phyloP scores from a whole-genome alignment of 352 stramenopile genomes.

The Pythium utonaiense region DNA sequence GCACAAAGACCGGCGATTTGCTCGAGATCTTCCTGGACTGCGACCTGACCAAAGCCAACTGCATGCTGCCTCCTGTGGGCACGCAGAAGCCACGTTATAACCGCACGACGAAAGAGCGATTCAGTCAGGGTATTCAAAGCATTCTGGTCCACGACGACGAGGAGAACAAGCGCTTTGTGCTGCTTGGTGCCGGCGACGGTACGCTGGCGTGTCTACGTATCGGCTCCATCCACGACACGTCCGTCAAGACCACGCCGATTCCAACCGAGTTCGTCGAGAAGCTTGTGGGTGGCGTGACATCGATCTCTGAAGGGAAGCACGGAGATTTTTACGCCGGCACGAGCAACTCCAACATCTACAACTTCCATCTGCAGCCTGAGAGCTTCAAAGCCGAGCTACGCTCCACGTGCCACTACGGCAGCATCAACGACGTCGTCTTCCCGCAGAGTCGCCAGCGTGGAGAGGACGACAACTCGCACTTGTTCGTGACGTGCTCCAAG shows the following conservation, averaged over 20 bases:
- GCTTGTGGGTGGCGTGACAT: slow-evolving; percentile 90
- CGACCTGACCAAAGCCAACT: slow-evolving; percentile 90
- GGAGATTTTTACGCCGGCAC: slow-evolving; percentile 91
- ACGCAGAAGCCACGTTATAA: slow-evolving; percentile 87
- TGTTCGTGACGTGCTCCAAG: slow-evolving; percentile 95
- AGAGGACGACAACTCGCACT: slow-evolving; percentile 82
- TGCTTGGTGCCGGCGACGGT: slow-evolving; percentile 91
- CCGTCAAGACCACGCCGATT: slow-evolving; percentile 74
- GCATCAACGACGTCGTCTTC: slow-evolving; percentile 95
- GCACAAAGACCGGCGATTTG: slow-evolving; percentile 95
- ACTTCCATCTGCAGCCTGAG: slow-evolving; percentile 55
- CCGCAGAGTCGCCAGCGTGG: slow-evolving; percentile 48
- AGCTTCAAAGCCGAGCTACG: slow-evolving; percentile 58
- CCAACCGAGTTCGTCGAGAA: slow-evolving; percentile 65
- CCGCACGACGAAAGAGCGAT: slow-evolving; percentile 89
- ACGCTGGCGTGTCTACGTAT: slow-evolving; percentile 87
- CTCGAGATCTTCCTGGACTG: slow-evolving; percentile 94
- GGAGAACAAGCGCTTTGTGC: slow-evolving; percentile 78
- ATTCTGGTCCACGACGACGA: slow-evolving; percentile 89
- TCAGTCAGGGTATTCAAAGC: slow-evolving; percentile 89
- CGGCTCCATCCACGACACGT: slow-evolving; percentile 41
- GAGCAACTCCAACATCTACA: slow-evolving; percentile 93
- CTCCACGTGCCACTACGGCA: slow-evolving; percentile 89
- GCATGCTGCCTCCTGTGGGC: slow-evolving; percentile 67
- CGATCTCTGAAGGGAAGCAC: slow-evolving; percentile 80